These are phyloP conservation scores for Cladosporium sp. DNA, from an alignment of 2,329 filamentous ascomycete species.

Conservation along the genomic window DNA sequence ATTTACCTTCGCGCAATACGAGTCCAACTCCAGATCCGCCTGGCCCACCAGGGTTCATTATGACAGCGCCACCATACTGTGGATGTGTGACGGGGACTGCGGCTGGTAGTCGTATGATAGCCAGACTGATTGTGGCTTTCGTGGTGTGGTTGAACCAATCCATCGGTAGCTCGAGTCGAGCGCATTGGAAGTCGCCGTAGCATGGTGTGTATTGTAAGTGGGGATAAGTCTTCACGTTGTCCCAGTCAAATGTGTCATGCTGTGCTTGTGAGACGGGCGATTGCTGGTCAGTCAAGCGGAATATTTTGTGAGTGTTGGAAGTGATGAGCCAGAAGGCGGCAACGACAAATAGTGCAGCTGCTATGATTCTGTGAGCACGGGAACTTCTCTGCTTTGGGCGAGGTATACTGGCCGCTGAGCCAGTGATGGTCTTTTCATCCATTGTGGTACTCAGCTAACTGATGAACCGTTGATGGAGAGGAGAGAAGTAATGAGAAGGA, in stretches of 20 bases:
- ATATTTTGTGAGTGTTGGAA: neutral
- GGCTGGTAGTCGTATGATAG: slow-evolving; percentile 42
- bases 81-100: slow-evolving; percentile 34
- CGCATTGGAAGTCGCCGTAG: slow-evolving; percentile 35
- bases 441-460: too few species aligned
- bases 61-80: slow-evolving; percentile 35
- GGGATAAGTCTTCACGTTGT: neutral
- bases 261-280: too few species aligned
- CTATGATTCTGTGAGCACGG: neutral
- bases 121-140: slow-evolving; percentile 33
- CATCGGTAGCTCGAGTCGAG: slow-evolving; percentile 44
- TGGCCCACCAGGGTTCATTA: slow-evolving; percentile 40
- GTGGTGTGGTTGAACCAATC: slow-evolving; percentile 33
- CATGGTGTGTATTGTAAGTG: slow-evolving; percentile 1
- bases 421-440: too few species aligned
- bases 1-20: slow-evolving; percentile 23
- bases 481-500: too few species aligned
- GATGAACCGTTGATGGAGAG: too few species aligned
- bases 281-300: too few species aligned
- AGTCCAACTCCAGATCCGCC: slow-evolving; percentile 35
- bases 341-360: neutral
- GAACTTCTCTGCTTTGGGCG: neutral
- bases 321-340: neutral
- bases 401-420: too few species aligned
- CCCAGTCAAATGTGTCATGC: slow-evolving; percentile 11